Evolutionary conservation across 495 filamentous ascomycete genomes (phyloP).

Genomic region (Apiosordaria backusii): DNA sequence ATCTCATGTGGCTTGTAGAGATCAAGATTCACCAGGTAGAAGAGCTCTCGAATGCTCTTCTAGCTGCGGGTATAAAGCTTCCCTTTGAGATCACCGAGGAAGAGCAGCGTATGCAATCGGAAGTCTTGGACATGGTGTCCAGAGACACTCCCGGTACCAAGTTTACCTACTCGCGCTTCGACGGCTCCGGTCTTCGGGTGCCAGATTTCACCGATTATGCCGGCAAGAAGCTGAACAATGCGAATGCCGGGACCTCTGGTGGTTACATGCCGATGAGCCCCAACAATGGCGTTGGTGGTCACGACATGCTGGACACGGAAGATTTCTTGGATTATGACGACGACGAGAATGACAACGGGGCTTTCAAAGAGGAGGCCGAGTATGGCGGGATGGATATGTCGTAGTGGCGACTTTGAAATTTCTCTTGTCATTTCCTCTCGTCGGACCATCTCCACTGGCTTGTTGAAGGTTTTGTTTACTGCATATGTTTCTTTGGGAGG

Average conservation of each 20-base stretch:
- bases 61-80: slow-evolving; percentile 64
- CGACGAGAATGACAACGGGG: slow-evolving; percentile 48
- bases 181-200: slow-evolving; percentile 81
- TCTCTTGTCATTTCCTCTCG: slow-evolving; percentile 1
- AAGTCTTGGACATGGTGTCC: slow-evolving; percentile 75
- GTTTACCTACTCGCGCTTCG: slow-evolving; percentile 79
- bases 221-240: slow-evolving; percentile 62
- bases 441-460: background rate
- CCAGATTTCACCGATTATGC: slow-evolving; percentile 90
- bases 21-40: slow-evolving; percentile 84
- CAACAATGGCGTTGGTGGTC: slow-evolving; percentile 56
- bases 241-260: slow-evolving; percentile 21
- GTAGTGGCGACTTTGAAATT: background rate
- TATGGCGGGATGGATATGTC: slow-evolving; percentile 67
- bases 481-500: background rate
- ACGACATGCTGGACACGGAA: slow-evolving; percentile 50
- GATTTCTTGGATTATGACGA: slow-evolving; percentile 72
- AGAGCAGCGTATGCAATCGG: slow-evolving; percentile 89
- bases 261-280: slow-evolving; percentile 61
- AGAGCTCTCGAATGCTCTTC: slow-evolving; percentile 70
- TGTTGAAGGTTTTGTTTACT: background rate
- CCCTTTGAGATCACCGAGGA: slow-evolving; percentile 87
- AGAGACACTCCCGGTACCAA: slow-evolving; percentile 28
- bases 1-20: slow-evolving; percentile 94
- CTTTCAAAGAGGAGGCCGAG: slow-evolving; percentile 89